phyloP scores from a whole-genome alignment of 2,329 filamentous ascomycete genomes.

The Madurella mycetomatis region DNA sequence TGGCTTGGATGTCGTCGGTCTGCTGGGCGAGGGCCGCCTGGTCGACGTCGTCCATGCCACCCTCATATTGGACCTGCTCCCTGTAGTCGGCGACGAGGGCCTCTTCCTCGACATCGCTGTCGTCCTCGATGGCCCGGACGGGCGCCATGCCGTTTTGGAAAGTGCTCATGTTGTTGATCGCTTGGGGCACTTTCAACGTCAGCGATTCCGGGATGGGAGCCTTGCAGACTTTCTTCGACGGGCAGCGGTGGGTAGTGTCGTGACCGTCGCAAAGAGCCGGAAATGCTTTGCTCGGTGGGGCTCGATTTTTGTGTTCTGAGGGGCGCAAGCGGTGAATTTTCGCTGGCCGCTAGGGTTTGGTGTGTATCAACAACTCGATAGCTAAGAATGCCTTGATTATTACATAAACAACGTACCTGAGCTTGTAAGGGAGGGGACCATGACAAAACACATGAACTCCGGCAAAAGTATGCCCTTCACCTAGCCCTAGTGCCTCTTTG shows the following conservation, averaged over 20 bases:
- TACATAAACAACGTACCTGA: neutral
- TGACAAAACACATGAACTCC: too few species aligned
- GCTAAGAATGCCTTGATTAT: slow-evolving; percentile 2
- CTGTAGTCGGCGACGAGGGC: slow-evolving; percentile 92
- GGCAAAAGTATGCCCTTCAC: too few species aligned
- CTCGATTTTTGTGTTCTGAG: slow-evolving; percentile 26
- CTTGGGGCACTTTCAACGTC: neutral
- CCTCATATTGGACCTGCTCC: slow-evolving; percentile 93
- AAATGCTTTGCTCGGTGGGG: slow-evolving; percentile 28
- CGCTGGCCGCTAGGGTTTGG: slow-evolving; percentile 24
- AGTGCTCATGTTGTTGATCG: slow-evolving; percentile 49
- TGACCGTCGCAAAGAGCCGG: slow-evolving; percentile 25
- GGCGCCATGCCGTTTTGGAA: slow-evolving; percentile 59
- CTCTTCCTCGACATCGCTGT: slow-evolving; percentile 95
- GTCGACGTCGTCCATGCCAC: slow-evolving; percentile 77
- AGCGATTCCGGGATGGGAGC: slow-evolving; percentile 3
- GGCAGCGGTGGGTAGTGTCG: slow-evolving; percentile 36
- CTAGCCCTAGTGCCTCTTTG: neutral
- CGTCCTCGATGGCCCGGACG: slow-evolving; percentile 63
- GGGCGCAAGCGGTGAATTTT: slow-evolving; percentile 23
- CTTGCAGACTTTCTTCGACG: slow-evolving; percentile 7
- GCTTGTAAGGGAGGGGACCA: too few species aligned
- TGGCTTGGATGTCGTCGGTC: slow-evolving; percentile 87
- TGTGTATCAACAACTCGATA: slow-evolving; percentile 13
- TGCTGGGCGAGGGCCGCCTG: slow-evolving; percentile 66